Evolutionary conservation across 306 rosid genomes (phyloP), one percentile per base, ranked within the genome.

Genomic region (Datisca glomerata): DNA sequence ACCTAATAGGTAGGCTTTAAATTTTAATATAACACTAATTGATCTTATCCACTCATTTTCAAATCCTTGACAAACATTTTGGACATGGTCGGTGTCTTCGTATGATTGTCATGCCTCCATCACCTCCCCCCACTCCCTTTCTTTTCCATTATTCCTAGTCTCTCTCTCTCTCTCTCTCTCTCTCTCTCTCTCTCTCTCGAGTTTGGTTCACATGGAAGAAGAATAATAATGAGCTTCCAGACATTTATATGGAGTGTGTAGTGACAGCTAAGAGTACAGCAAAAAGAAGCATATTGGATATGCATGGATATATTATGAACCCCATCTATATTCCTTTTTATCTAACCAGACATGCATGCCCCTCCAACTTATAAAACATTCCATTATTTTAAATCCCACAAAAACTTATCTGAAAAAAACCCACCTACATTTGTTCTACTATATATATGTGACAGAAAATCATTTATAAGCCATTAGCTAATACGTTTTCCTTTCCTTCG

Each of bases 191-290:
- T 25, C 31, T 24, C 41, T 56, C 47, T 12, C 46, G 2, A 11
- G 18, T 25, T 21, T 11, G 41, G n/a, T 53, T 69, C 82, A 80
- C 86, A 78, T 81, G 78, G 79, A 53, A 34, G 71, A 77, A 65
- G 55, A 67, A 81, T 86, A n/a, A n/a, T 78, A 56, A 75, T 78
- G 70, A 49, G 73, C 81, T 66, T 72, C 86, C 62, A 14, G 75
- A 78, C 94, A 70, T n/a, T 68, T 75, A 73, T 70, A 78, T 67
- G 56, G 71, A 71, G 50, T 39, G n/a, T 58, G n/a, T 38, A 17
- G 10, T 54, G 70, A 63, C 94, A 86, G 86, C 91, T 81, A 57
- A 57, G 47, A 46, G 57, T 56, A 25, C 49, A 56, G 14, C 4
- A 17, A 42, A 59, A 40, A 20, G 21, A 0, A 39, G 35, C 44